Conservation (phyloP, 805 yeast genomes). For the Pichia rugopelliculosa region DNA sequence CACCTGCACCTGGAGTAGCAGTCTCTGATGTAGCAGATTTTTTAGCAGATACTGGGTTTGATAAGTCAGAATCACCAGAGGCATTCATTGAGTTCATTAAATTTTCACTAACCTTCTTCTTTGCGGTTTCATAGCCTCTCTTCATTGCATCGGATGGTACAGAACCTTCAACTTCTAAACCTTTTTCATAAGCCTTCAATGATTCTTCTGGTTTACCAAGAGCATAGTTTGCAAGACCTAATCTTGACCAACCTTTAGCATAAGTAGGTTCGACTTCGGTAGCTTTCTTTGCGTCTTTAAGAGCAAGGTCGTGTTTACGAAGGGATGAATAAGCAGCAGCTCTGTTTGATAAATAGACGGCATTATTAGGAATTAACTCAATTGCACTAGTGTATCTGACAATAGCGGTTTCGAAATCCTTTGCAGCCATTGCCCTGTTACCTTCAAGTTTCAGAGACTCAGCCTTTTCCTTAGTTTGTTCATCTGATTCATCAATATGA, state of each 20-base stretch:
- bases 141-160: constrained; percentile 82
- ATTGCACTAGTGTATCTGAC: constrained; percentile 78
- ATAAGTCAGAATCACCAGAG: constrained; percentile 17
- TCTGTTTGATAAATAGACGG: constrained; percentile 84
- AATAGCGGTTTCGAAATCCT: constrained; percentile 64
- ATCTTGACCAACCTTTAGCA: constrained; percentile 89
- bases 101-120: constrained; percentile 76
- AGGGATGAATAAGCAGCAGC: constrained; percentile 92
- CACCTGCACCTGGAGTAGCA: constrained; percentile 34
- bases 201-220: constrained; percentile 87
- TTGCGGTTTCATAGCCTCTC: constrained; percentile 90
- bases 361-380: constrained; percentile 58
- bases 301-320: constrained; percentile 67
- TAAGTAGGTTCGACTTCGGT: constrained; percentile 69
- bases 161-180: constrained; percentile 82
- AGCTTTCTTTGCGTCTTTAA: constrained; percentile 77
- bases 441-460: constrained; percentile 82
- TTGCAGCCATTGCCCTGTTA: constrained; percentile 78
- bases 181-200: constrained; percentile 82
- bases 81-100: constrained; percentile 37
- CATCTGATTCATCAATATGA: constrained; percentile 36
- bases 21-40: constrained; percentile 20
- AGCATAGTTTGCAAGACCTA: constrained; percentile 93
- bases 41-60: constrained; percentile 19
- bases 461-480: constrained; percentile 59